Base-by-base conservation (phyloP, 352 stramenopile species). In the Aphanomyces stellatus region DNA sequence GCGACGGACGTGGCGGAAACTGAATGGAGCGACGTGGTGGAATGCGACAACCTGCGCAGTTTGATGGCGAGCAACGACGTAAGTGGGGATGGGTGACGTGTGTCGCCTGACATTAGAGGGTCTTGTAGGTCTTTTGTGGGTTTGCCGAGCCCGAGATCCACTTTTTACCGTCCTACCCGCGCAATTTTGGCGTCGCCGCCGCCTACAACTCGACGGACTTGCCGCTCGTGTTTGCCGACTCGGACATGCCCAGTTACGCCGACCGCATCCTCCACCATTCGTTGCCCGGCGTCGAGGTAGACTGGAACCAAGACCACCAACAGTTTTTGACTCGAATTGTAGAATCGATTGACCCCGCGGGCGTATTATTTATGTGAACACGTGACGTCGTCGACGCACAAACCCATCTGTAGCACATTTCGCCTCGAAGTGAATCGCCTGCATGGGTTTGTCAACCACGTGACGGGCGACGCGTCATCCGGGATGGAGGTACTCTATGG, bases 61-160 rank as follows among this genome's bases (percentile, higher is more conserved):
- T 81, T 78, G 1, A 86, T 95, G 10, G 84, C 93, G 46, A 78
- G 77, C 0, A 93, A 93, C 33, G 86, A 95, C 17, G 57, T 65
- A 42, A n/a, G 33, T 15, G 24, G 8, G 8, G 8, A 24, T 63
- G 33, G 3, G 24, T 24, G 7, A 48, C 19, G 8, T 22, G n/a
- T 8, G 27, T 11, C 28, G n/a, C 22, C 53, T 61, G 8, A 40
- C 4, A 4, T 11, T 65, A 65, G 53, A 79, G n/a, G n/a, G n/a
- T n/a, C n/a, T n/a, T n/a, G n/a, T n/a, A n/a, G n/a, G n/a, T 91
- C 11, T 88, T 95, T n/a, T 91, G 80, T 53, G 86, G 86, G 0
- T 95, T 95, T 53, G 81, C 93, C 63, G 84, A 95, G 35, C 82
- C 86, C 34, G 59, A 74, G 0, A 93, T 95, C 51, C 66, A 65